These are phyloP conservation scores for Suillus ampliporus DNA, from an alignment of 768 basidiomycete genomes.

Conservation along the genomic window DNA sequence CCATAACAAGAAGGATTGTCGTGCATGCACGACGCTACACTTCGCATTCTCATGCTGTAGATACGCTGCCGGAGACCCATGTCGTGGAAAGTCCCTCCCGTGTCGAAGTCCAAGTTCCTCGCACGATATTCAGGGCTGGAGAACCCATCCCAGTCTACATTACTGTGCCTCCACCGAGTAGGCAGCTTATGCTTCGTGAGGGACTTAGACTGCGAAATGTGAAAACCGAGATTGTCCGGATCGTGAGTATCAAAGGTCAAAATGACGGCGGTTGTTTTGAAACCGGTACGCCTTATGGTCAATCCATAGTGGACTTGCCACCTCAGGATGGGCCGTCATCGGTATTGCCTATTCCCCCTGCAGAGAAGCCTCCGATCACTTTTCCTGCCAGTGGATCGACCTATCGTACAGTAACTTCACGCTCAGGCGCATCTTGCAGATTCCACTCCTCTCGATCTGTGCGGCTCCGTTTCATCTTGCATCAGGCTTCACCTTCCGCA, in stretches of 20 bases:
- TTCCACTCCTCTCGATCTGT: constrained; percentile 81
- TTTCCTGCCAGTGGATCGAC: constrained; percentile 40
- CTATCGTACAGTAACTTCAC: constrained; percentile 63
- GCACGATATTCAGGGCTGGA: constrained; percentile 70
- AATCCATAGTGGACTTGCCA: not conserved
- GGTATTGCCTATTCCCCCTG: constrained; percentile 23
- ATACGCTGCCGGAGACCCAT: constrained; percentile 63
- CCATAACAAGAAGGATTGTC: constrained; percentile 58
- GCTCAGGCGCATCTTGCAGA: constrained; percentile 90
- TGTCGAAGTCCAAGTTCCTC: constrained; percentile 73
- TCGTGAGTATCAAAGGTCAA: constrained; percentile 59
- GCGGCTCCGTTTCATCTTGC: constrained; percentile 81
- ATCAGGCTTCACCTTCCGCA: constrained; percentile 57
- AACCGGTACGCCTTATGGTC: not conserved
- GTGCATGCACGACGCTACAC: constrained; percentile 81
- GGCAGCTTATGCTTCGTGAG: constrained; percentile 67
- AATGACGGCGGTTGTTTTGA: constrained; percentile 39
- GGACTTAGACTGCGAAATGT: constrained; percentile 82
- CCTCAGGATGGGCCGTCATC: constrained; percentile 40
- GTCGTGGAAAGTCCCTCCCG: constrained; percentile 65
- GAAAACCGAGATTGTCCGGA: constrained; percentile 76
- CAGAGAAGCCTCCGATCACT: constrained; percentile 44
- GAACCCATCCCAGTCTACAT: constrained; percentile 83
- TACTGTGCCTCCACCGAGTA: constrained; percentile 76
- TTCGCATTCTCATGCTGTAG: constrained; percentile 62